A percentile compares a stretch with the other conserved stretches of the same genome.
Evolutionary conservation across 371 early-diverging fungal genomes (phyloP).

Genomic region (Actinomortierella wolfii): DNA sequence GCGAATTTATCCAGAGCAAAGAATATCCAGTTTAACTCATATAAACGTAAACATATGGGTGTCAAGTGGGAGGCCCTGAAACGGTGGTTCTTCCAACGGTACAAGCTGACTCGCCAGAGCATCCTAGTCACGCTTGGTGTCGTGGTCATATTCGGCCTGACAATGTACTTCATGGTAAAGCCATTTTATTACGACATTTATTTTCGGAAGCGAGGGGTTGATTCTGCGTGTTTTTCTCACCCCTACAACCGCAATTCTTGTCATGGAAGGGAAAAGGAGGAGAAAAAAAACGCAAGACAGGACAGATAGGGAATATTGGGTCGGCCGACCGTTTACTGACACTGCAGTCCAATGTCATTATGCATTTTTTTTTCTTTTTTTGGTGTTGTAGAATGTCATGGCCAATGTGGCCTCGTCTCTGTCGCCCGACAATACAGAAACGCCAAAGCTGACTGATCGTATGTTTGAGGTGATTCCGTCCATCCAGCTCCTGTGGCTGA

Average conservation of each 20-base stretch:
- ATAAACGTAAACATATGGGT: conserved; percentile 6
- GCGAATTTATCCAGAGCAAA: neutral
- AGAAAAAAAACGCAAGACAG: neutral
- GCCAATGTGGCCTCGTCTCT: conserved; percentile 64
- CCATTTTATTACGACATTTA: too few species aligned
- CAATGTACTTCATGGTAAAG: conserved; percentile 42
- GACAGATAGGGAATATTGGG: neutral
- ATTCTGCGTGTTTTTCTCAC: too few species aligned
- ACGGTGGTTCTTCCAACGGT: conserved; percentile 19
- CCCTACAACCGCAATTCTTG: too few species aligned
- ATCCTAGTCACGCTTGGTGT: conserved; percentile 12
- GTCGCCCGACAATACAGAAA: conserved; percentile 51
- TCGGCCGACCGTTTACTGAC: too few species aligned
- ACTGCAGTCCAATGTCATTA: neutral
- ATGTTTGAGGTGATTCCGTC: conserved; percentile 55
- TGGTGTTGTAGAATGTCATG: conserved; percentile 53
- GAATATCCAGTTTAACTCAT: neutral
- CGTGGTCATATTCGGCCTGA: conserved; percentile 22
- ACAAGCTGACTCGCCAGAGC: conserved; percentile 29
- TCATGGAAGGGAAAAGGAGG: neutral
- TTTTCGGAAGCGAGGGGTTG: too few species aligned
- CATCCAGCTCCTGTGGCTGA: conserved; percentile 54
- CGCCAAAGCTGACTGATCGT: conserved; percentile 52
- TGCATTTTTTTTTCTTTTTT: neutral
- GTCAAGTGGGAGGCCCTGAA: conserved; percentile 7